Conservation (phyloP, 495 filamentous ascomycete species). For the Aspergillus homomorphus region DNA sequence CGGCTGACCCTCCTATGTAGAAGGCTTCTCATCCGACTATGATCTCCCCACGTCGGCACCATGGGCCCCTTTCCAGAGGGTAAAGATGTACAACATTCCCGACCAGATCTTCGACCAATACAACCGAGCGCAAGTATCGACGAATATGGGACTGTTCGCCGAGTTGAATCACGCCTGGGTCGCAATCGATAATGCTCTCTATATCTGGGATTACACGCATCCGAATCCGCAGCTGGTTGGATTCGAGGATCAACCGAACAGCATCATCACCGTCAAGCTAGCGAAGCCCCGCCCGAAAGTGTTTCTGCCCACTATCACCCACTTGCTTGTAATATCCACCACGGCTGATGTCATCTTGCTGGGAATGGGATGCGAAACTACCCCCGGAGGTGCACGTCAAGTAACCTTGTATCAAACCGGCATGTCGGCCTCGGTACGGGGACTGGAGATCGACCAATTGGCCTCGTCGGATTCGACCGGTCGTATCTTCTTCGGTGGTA, state of each 20-base stretch:
- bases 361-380: slow-evolving; percentile 64
- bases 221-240: slow-evolving; percentile 85
- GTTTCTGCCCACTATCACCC: slow-evolving; percentile 78
- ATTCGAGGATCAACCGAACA: slow-evolving; percentile 82
- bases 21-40: slow-evolving; percentile 89
- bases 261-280: slow-evolving; percentile 80
- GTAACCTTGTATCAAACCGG: slow-evolving; percentile 79
- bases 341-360: slow-evolving; percentile 77
- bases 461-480: slow-evolving; percentile 72
- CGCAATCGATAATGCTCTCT: slow-evolving; percentile 89
- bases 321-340: slow-evolving; percentile 86
- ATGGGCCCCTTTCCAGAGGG: slow-evolving; percentile 87
- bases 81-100: slow-evolving; percentile 78
- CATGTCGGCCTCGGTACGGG: slow-evolving; percentile 71
- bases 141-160: slow-evolving; percentile 89
- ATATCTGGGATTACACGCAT: slow-evolving; percentile 95
- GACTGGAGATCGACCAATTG: slow-evolving; percentile 70
- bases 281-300: slow-evolving; percentile 74
- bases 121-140: slow-evolving; percentile 76
- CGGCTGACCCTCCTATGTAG: slow-evolving; percentile 34
- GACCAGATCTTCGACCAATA: slow-evolving; percentile 86
- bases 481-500: slow-evolving; percentile 88
- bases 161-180: slow-evolving; percentile 94
- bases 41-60: slow-evolving; percentile 63
- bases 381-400: slow-evolving; percentile 59